Evolutionary conservation across 345 rosid genomes (phyloP).

Genomic region (Diplotaxis tenuifolia): DNA sequence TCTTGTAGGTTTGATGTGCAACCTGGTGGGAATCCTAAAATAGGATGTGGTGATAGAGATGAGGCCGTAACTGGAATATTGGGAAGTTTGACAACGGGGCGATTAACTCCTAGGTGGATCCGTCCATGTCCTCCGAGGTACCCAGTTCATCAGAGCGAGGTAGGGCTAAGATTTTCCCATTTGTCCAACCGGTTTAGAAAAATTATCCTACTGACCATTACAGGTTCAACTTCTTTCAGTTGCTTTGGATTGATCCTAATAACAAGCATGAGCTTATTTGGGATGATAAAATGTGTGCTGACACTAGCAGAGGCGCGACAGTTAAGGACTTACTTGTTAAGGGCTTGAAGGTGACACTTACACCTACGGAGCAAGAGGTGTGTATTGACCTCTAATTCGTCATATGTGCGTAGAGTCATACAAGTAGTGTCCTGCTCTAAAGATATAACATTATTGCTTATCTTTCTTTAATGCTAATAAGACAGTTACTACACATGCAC

Average conservation of each 20-base stretch:
- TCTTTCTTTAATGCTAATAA: background rate
- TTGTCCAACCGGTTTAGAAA: conserved; percentile 4
- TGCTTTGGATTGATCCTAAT: conserved; percentile 91
- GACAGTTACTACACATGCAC: background rate
- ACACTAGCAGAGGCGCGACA: conserved; percentile 90
- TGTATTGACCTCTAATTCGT: conserved; percentile 4
- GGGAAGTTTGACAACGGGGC: conserved; percentile 50
- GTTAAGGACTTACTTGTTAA: conserved; percentile 81
- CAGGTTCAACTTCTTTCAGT: conserved; percentile 47
- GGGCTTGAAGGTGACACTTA: conserved; percentile 80
- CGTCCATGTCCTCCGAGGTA: conserved; percentile 87
- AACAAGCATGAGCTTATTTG: conserved; percentile 94
- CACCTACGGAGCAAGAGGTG: conserved; percentile 86
- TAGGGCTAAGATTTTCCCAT: conserved; percentile 23
- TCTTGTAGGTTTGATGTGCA: conserved; percentile 76
- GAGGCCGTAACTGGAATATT: conserved; percentile 59
- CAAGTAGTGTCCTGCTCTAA: background rate
- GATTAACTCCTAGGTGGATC: conserved; percentile 67
- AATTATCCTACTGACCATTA: background rate
- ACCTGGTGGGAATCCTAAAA: conserved; percentile 65
- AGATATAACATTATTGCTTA: conserved; percentile 3
- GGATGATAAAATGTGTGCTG: conserved; percentile 99
- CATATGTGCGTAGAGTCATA: conserved; percentile 12
- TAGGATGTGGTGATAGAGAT: conserved; percentile 87
- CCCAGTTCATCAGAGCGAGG: conserved; percentile 85